phyloP scores from a whole-genome alignment of 2,329 filamentous ascomycete species.

The Aschersonia sp. region DNA sequence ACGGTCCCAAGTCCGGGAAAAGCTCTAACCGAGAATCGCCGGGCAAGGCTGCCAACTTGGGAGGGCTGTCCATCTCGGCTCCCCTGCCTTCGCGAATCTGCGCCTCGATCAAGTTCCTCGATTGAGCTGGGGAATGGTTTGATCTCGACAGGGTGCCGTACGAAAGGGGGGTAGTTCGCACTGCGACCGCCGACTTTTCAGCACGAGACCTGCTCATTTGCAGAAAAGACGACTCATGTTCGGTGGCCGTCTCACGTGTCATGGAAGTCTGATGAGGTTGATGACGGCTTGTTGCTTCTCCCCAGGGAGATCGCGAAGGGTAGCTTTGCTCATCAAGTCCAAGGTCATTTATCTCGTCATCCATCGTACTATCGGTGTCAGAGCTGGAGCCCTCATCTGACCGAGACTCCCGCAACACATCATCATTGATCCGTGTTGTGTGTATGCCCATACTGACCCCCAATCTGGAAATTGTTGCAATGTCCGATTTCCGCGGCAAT shows the following conservation, averaged over 20 bases:
- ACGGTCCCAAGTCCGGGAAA: slow-evolving; percentile 10
- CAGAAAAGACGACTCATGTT: slow-evolving; percentile 6
- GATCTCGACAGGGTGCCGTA: slow-evolving; percentile 19
- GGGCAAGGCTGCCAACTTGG: neutral
- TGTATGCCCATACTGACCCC: slow-evolving; percentile 60
- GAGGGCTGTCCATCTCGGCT: neutral
- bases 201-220: slow-evolving; percentile 3
- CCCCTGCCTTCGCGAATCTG: slow-evolving; percentile 4
- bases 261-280: neutral
- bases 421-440: slow-evolving; percentile 54
- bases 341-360: slow-evolving; percentile 11
- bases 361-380: slow-evolving; percentile 16
- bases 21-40: slow-evolving; percentile 4
- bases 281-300: neutral
- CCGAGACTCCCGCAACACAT: slow-evolving; percentile 33
- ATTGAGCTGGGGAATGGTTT: slow-evolving; percentile 4
- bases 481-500: slow-evolving; percentile 45
- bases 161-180: slow-evolving; percentile 8
- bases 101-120: slow-evolving; percentile 2
- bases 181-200: slow-evolving; percentile 4
- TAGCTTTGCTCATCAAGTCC: too few relatives aligned
- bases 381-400: slow-evolving; percentile 16
- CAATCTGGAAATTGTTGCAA: slow-evolving; percentile 35
- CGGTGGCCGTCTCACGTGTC: neutral
- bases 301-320: too few relatives aligned